These are phyloP conservation scores for Collybia nuda DNA, from an alignment of 768 basidiomycete genomes.

Conservation along the genomic window DNA sequence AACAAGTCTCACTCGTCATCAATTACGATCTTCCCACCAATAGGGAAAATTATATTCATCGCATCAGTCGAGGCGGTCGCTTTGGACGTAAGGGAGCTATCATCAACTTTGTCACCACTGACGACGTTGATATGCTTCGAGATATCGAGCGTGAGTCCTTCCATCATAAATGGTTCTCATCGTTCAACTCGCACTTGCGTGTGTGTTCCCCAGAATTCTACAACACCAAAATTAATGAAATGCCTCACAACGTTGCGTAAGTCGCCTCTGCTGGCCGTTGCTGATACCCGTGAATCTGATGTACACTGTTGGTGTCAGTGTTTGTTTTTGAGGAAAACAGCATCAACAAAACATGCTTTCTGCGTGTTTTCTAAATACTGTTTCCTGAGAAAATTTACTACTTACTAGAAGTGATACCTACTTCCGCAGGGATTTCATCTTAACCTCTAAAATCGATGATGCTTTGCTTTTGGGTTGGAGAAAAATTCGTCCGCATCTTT, in stretches of 20 bases:
- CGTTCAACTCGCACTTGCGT: slow-evolving; percentile 6
- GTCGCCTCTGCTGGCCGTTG: slow-evolving; percentile 26
- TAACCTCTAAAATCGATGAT: not conserved
- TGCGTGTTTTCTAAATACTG: too few species aligned
- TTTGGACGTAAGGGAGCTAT: slow-evolving; percentile 97
- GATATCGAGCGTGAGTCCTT: slow-evolving; percentile 88
- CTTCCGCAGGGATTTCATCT: slow-evolving; percentile 52
- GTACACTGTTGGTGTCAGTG: too few species aligned
- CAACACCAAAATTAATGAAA: slow-evolving; percentile 96
- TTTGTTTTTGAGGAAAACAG: too few species aligned
- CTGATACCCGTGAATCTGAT: slow-evolving; percentile 15
- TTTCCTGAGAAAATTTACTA: too few species aligned
- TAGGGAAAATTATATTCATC: slow-evolving; percentile 97
- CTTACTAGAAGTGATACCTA: too few species aligned
- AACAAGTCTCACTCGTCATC: slow-evolving; percentile 92
- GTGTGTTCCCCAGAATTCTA: slow-evolving; percentile 63
- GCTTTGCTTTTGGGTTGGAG: slow-evolving; percentile 3
- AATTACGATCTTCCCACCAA: slow-evolving; percentile 91
- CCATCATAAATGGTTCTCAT: slow-evolving; percentile 3
- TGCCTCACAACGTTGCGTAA: slow-evolving; percentile 94
- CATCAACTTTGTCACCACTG: slow-evolving; percentile 95
- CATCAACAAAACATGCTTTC: too few species aligned
- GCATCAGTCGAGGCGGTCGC: slow-evolving; percentile 94
- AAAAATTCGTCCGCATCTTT: too few species aligned
- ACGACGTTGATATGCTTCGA: slow-evolving; percentile 87